Base-by-base conservation (phyloP, 306 rosid species). In the Carpinus viminea region DNA sequence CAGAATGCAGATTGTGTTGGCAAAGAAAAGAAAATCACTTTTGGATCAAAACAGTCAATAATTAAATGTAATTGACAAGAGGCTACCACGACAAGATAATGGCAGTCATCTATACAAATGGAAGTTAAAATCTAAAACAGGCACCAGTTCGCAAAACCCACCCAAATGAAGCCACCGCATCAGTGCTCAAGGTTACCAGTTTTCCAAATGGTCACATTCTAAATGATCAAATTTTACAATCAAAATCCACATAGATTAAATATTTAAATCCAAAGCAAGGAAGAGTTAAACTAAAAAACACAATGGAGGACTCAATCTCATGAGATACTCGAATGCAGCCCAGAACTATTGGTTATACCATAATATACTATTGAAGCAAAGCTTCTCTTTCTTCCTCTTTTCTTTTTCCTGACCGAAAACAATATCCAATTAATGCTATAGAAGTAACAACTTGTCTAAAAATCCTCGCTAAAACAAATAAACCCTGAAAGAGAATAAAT, bases 1-100 rank as follows among this genome's bases (percentile, higher is more conserved):
- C 78, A 72, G 72, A 82, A 73, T 16, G 18, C 57, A 47, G 53
- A 57, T 72, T 57, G 52, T 69, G 60, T 53, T 4, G 18, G 74
- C 11, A 47, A 59, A 54, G 71, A 60, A 21, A 41, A 41, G 45
- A 48, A 21, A 79, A 24, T 3, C 1, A 74, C 61, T 69, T 34
- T 70, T 80, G 46, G 2, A 71, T 41, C 61, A 78, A 56, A 28
- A 45, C 54, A 31, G 28, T 38, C 47, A 52, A 59, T 5, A 20
- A 26, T 21, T 64, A 28, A 68, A 38, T 18, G 51, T 5, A 26
- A 28, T 21, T 59, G 31, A 21, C 11, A n/a, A 55, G 61, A n/a
- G 61, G 28, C 34, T 62, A 62, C 69, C 18, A 7, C 3, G 2
- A 26, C 31, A 62, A 62, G 18, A 34, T 10, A 62, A 62, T 34